Evolutionary conservation across 2,329 filamentous ascomycete genomes (phyloP).

Genomic region (Cladosporium sphaerospermum): DNA sequence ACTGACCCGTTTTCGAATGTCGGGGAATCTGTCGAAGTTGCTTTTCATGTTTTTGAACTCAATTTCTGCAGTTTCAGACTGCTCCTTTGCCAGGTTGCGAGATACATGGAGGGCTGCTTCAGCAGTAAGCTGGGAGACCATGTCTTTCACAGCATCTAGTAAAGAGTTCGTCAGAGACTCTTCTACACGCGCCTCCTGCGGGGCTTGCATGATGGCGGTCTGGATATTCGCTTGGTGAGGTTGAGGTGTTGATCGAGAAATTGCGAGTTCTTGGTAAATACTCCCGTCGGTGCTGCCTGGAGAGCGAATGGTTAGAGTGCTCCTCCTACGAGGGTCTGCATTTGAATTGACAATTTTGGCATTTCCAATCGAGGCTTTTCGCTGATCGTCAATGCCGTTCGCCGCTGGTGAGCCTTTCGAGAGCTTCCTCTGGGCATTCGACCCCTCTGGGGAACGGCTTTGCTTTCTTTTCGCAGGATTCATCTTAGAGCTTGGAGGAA

Average conservation of each 20-base stretch:
- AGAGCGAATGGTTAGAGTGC: not conserved
- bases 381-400: not conserved
- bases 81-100: not conserved
- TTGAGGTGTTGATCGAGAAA: not conserved
- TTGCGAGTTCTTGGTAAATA: constrained; percentile 9
- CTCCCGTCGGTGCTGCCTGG: constrained; percentile 1
- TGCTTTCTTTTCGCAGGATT: not conserved
- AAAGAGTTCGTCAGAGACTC: not conserved
- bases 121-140: not conserved
- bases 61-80: not conserved
- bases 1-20: not conserved
- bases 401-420: not conserved
- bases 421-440: not conserved
- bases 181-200: not conserved
- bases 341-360: not conserved
- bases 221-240: not conserved
- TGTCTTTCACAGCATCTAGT: not conserved
- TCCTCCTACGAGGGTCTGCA: constrained; percentile 1
- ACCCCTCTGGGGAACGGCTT: constrained; percentile 5
- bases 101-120: not conserved
- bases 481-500: not conserved
- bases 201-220: not conserved
- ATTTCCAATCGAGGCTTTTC: not conserved
- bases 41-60: not conserved
- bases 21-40: not conserved